Conservation (phyloP, 805 yeast species). For the Lipomyces starkeyi region DNA sequence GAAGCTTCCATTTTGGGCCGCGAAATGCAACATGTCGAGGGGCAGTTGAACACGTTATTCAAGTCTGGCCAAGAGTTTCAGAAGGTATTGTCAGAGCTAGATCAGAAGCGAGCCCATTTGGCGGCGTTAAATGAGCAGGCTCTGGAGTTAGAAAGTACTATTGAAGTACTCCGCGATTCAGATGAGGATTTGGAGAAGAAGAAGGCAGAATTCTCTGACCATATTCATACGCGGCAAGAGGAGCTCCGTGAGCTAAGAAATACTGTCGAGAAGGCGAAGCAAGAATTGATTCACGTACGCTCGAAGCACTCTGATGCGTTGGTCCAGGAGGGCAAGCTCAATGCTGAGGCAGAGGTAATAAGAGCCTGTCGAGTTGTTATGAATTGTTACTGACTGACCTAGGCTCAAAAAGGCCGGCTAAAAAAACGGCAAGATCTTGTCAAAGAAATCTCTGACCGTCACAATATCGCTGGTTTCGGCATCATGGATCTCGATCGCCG, state of each 20-base stretch:
- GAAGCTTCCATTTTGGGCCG: conserved; percentile 58
- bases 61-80: conserved; percentile 83
- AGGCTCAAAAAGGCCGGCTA: conserved; percentile 28
- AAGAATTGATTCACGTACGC: conserved; percentile 44
- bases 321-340: conserved; percentile 61
- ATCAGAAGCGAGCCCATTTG: conserved; percentile 58
- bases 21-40: conserved; percentile 60
- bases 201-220: conserved; percentile 52
- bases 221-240: conserved; percentile 37
- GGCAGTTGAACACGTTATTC: conserved; percentile 67
- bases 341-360: conserved; percentile 48
- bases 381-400: neutral
- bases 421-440: conserved; percentile 31
- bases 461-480: conserved; percentile 29
- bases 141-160: conserved; percentile 55
- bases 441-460: conserved; percentile 12
- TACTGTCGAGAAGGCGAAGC: conserved; percentile 41
- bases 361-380: neutral
- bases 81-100: conserved; percentile 65
- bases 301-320: conserved; percentile 49
- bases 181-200: conserved; percentile 51
- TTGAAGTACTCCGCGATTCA: conserved; percentile 55
- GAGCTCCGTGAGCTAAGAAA: conserved; percentile 43
- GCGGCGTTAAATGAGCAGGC: conserved; percentile 58
- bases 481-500: conserved; percentile 15